phyloP scores from a whole-genome alignment of 169 alveolate genomes.

The Plasmodium inui region DNA sequence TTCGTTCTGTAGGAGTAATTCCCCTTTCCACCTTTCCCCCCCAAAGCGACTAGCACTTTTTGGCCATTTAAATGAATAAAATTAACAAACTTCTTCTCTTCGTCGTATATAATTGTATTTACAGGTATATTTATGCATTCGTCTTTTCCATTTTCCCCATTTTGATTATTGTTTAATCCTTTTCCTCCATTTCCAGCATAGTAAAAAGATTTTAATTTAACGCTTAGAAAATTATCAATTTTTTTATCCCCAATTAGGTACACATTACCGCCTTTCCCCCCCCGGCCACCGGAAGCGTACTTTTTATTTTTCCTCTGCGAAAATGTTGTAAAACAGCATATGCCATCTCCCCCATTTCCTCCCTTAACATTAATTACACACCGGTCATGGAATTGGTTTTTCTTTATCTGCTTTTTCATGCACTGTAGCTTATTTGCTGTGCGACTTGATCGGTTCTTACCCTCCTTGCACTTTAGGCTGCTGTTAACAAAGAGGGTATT shows the following conservation, averaged over 20 bases:
- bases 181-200: constrained; percentile 89
- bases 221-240: constrained; percentile 81
- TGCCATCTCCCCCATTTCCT: constrained; percentile 93
- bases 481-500: constrained; percentile 6
- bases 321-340: constrained; percentile 78
- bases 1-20: constrained; percentile 85
- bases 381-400: constrained; percentile 80
- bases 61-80: constrained; percentile 80
- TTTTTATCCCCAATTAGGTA: constrained; percentile 82
- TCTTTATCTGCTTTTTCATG: constrained; percentile 54
- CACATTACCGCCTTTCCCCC: constrained; percentile 95
- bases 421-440: constrained; percentile 17
- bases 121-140: constrained; percentile 87
- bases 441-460: neutral
- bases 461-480: neutral
- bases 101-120: constrained; percentile 90
- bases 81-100: constrained; percentile 68
- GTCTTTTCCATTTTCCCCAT: constrained; percentile 91
- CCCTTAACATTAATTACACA: constrained; percentile 84
- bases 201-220: constrained; percentile 81
- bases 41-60: constrained; percentile 86
- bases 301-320: constrained; percentile 89
- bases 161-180: constrained; percentile 73
- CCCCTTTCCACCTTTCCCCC: constrained; percentile 95
- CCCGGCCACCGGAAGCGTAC: constrained; percentile 95